Percentiles rank a stretch among this genome's conserved stretches.
phyloP scores from a whole-genome alignment of 495 filamentous ascomycete species.

The Xylaria castorea region DNA sequence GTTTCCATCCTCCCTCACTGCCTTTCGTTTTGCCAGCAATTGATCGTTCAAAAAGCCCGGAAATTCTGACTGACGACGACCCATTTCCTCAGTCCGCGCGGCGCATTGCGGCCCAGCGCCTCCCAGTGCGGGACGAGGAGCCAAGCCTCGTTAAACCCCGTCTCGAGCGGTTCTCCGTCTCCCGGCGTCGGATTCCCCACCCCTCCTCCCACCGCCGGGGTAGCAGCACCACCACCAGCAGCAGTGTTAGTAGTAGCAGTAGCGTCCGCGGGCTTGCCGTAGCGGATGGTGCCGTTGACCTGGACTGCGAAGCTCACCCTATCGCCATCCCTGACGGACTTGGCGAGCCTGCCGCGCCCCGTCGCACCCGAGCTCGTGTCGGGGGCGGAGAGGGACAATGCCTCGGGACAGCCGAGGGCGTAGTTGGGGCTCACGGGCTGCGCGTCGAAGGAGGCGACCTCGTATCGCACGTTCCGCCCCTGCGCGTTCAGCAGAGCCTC shows the following conservation, averaged over 20 bases:
- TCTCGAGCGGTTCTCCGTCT: slow-evolving; percentile 59
- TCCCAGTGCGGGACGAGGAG: slow-evolving; percentile 79
- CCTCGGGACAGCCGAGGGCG: slow-evolving; percentile 47
- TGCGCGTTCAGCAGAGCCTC: slow-evolving; percentile 48
- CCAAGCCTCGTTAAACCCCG: slow-evolving; percentile 76
- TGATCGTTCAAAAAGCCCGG: slow-evolving; percentile 51
- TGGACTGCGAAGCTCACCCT: slow-evolving; percentile 74
- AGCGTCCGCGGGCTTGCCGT: slow-evolving; percentile 44
- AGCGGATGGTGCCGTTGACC: slow-evolving; percentile 71
- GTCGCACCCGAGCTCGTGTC: not conserved
- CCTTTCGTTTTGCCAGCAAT: not conserved
- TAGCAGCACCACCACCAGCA: not conserved
- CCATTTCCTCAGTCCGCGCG: slow-evolving; percentile 59
- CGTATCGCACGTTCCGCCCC: slow-evolving; percentile 50
- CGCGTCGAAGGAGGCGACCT: slow-evolving; percentile 71
- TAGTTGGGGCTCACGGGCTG: slow-evolving; percentile 76
- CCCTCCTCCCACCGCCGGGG: not conserved
- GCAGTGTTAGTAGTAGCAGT: not conserved
- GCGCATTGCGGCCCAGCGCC: slow-evolving; percentile 45
- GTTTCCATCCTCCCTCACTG: not conserved
- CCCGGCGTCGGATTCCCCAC: slow-evolving; percentile 33
- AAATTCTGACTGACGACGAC: slow-evolving; percentile 79
- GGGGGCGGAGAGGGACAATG: not conserved
- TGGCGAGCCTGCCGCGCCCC: slow-evolving; percentile 27
- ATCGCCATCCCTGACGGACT: slow-evolving; percentile 47